Base-by-base conservation (phyloP, 352 stramenopile species). In the Aphanomyces euteiches region DNA sequence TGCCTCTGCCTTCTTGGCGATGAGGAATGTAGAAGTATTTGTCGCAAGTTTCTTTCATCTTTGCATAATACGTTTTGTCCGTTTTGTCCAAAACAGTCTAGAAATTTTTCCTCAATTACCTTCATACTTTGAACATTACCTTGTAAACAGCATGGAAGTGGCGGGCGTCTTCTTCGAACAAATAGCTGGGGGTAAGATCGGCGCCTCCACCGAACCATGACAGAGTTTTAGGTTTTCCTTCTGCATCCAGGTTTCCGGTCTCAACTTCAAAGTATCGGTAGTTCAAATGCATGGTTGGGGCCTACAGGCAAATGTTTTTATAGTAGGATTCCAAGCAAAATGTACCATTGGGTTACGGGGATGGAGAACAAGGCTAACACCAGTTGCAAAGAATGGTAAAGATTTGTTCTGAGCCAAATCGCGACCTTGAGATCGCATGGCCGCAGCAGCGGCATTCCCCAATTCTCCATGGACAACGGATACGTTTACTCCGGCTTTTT, bases 61-160 rank as follows among this genome's bases (percentile, higher is more conserved):
- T 89, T 17, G 87, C 76, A 79, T 99, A 99, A 45, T 90, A 85
- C 53, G 67, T 74, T n/a, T 90, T 82, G 78, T 99, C 93, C 72
- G 93, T 88, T 73, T 98, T 96, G 79, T 99, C 97, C 69, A 87
- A 97, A 17, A 95, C n/a, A 7, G 54, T 61, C 54, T 61, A 28
- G 17, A 58, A 17, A 58, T 1, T 3, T 1, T 36, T 58, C 43
- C 43, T 50, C 10, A 50, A 50, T 12, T 58, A 53, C 13, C 50
- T 36, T 19, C 17, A 58, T 61, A 7, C 7, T 4, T 1, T n/a
- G 38, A 91, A 73, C 56, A 81, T 75, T 38, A 78, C 76, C 85
- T 99, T 98, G 85, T 98, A 98, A 4, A 97, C 96, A 37, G 93
- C 93, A 79, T 99, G 97, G 82, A 99, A 99, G 75, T 99, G 96